Evolutionary conservation across 1,139 yeast genomes (phyloP), one percentile per base, ranked within the genome.

Genomic region (Geotrichum histeridarum): DNA sequence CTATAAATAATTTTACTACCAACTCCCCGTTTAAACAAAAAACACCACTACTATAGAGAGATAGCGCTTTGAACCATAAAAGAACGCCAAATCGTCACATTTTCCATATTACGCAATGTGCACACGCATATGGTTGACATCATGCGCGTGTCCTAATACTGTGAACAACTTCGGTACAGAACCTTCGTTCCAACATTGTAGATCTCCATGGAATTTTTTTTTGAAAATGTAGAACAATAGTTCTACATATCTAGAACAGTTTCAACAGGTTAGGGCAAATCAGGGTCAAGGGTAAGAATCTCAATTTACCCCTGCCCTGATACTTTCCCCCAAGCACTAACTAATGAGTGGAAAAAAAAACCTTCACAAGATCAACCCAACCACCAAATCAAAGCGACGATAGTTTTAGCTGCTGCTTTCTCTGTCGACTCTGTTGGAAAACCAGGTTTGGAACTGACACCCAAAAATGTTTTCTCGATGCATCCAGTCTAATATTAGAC

Each of bases 391-490:
- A 32, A 45, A 36, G 32, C 18, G 41, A 35, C 41, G 48, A 36
- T 35, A n/a, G 7, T 12, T 7, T 15, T 22, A 30, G 33, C 36
- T 31, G 12, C 15, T 15, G 12, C n/a, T 27, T 11, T 12, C 11
- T 8, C 11, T 15, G 8, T 31, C 15, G 22, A 11, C 46, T n/a
- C 27, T 22, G 27, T 22, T 22, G 27, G 27, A 22, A n/a, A 22
- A 22, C 36, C 35, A 31, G 11, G 22, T 15, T 42, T 27, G 36
- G 35, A 27, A 42, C 17, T 15, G 5, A 5, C 42, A 6, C 15
- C 35, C n/a, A n/a, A 38, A 37, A 38, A 47, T 47, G 50, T 47
- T 47, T 38, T 30, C 50, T 33, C 42, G 44, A 42, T 35, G 47
- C 46, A 14, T 48, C 5, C 46, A 41, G 42, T 48, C 42, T 15